Evolutionary conservation across 2,329 filamentous ascomycete species (phyloP).

Genomic region (Ascochyta clinopodiicola): DNA sequence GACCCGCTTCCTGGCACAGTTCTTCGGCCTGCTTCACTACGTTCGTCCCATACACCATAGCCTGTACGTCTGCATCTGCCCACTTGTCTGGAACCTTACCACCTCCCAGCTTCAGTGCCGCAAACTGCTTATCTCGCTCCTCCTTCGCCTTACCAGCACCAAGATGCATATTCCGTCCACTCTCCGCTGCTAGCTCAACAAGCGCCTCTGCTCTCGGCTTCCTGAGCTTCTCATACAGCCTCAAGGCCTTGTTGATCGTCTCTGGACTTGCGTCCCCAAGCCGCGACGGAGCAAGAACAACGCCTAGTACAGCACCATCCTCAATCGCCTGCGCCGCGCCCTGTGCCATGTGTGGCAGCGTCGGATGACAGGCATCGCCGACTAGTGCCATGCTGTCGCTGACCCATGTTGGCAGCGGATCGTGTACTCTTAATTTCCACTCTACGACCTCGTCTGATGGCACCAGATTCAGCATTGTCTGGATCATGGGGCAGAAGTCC

Average conservation of each 20-base stretch:
- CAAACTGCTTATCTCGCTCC: slow-evolving; percentile 64
- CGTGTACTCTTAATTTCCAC: slow-evolving; percentile 69
- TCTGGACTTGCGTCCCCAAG: slow-evolving; percentile 51
- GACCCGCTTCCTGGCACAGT: slow-evolving; percentile 47
- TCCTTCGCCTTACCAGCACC: slow-evolving; percentile 65
- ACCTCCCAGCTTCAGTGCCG: slow-evolving; percentile 51
- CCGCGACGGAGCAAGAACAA: slow-evolving; percentile 58
- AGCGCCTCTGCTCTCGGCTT: slow-evolving; percentile 64
- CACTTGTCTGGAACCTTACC: slow-evolving; percentile 59
- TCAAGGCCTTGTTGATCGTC: slow-evolving; percentile 60
- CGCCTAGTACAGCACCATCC: slow-evolving; percentile 64
- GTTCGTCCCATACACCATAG: slow-evolving; percentile 57
- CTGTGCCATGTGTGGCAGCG: slow-evolving; percentile 68
- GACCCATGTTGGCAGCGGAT: slow-evolving; percentile 68
- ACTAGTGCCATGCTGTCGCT: slow-evolving; percentile 60
- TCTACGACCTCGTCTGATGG: slow-evolving; percentile 71
- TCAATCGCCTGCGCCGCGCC: slow-evolving; percentile 71
- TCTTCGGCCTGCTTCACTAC: slow-evolving; percentile 54
- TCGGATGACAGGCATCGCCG: slow-evolving; percentile 68
- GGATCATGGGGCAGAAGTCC: slow-evolving; percentile 67
- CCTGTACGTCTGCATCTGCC: slow-evolving; percentile 60
- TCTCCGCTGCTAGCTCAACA: slow-evolving; percentile 63
- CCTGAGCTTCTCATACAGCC: slow-evolving; percentile 63
- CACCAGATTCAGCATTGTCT: slow-evolving; percentile 66
- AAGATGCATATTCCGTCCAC: slow-evolving; percentile 61